A percentile compares a stretch with the other conserved stretches of the same genome.
phyloP scores from a whole-genome alignment of 2,329 filamentous ascomycete species.

The Epichloe gansuensis region DNA sequence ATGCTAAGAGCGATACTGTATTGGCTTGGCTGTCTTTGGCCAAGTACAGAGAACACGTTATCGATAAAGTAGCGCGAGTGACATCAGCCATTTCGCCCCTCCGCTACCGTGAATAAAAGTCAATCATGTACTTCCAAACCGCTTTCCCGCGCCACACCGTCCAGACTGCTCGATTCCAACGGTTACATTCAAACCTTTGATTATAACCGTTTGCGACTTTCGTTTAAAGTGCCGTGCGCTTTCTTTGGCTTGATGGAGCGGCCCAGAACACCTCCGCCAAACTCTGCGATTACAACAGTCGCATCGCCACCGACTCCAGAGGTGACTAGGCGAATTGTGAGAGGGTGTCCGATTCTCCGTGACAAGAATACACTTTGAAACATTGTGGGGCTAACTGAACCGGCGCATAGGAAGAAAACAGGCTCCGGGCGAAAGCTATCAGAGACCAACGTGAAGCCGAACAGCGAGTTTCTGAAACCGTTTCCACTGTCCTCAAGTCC shows the following conservation, averaged over 20 bases:
- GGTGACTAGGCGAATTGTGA: conserved; percentile 41
- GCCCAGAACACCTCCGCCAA: conserved; percentile 29
- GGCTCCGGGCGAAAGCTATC: conserved; percentile 78
- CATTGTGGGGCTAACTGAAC: conserved; percentile 8
- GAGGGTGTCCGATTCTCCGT: conserved; percentile 13
- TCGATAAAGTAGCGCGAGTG: background rate
- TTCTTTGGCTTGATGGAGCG: conserved; percentile 29
- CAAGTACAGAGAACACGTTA: background rate
- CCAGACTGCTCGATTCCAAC: background rate
- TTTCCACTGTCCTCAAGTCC: conserved; percentile 32
- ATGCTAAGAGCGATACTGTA: too few relatives aligned
- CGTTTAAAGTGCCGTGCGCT: background rate
- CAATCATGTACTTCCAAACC: background rate
- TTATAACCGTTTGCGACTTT: background rate
- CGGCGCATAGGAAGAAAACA: conserved; percentile 60
- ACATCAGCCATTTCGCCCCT: background rate
- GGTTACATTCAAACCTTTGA: background rate
- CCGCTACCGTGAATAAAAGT: background rate
- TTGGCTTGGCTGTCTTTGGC: too few relatives aligned
- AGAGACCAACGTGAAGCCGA: conserved; percentile 62
- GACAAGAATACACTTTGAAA: background rate
- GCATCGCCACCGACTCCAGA: conserved; percentile 41
- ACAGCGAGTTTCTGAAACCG: conserved; percentile 31
- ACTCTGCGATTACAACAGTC: conserved; percentile 14
- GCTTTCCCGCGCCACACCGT: background rate